Evolutionary conservation across 306 rosid species (phyloP).

Genomic region (Dicorynia guianensis): DNA sequence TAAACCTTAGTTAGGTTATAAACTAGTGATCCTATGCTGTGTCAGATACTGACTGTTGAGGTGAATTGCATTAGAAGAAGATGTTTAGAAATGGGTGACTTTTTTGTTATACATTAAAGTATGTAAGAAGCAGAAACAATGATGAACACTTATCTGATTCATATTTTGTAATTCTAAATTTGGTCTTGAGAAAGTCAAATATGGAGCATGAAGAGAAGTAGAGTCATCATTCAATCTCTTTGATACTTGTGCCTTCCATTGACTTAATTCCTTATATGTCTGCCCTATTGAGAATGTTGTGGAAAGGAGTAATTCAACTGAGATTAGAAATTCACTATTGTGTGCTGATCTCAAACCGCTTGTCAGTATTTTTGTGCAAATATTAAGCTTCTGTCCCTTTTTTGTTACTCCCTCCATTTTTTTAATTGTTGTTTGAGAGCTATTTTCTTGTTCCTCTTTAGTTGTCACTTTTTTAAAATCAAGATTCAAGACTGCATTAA

Average conservation of each 20-base stretch:
- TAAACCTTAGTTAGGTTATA: too few relatives aligned
- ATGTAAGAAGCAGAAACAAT: background rate
- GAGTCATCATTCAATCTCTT: conserved; percentile 19
- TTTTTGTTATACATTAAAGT: background rate
- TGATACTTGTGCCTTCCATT: conserved; percentile 15
- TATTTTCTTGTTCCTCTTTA: too few relatives aligned
- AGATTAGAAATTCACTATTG: conserved; percentile 22
- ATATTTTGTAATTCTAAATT: background rate
- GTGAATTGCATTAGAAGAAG: conserved; percentile 4
- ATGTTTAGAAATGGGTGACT: conserved; percentile 27
- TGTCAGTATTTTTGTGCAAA: conserved; percentile 25
- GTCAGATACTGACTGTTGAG: conserved; percentile 15
- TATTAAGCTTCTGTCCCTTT: conserved; percentile 28
- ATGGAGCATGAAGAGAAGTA: conserved; percentile 15
- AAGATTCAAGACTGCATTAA: too few relatives aligned
- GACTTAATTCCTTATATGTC: conserved; percentile 21
- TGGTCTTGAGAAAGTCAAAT: background rate
- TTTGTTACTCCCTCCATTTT: conserved; percentile 12
- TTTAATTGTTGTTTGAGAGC: conserved; percentile 8
- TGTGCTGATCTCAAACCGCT: too few relatives aligned
- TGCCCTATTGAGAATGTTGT: conserved; percentile 18
- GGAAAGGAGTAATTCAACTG: conserved; percentile 7
- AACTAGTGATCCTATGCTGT: too few relatives aligned
- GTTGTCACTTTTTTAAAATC: too few relatives aligned
- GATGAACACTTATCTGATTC: background rate